Evolutionary conservation across 2,329 filamentous ascomycete species (phyloP).

Genomic region (Xylariaceae sp.): DNA sequence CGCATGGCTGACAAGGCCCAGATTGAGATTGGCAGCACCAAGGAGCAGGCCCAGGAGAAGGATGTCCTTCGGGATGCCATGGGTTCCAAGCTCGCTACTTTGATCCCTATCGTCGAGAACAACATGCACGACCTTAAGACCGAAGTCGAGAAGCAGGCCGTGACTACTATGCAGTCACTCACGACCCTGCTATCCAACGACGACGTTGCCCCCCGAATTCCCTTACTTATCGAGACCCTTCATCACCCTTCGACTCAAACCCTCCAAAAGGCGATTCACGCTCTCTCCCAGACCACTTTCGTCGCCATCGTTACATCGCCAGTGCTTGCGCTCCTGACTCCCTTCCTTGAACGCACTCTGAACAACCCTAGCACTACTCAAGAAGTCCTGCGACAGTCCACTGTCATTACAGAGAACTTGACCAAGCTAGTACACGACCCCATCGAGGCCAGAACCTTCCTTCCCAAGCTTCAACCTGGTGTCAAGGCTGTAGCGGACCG

Average conservation of each 20-base stretch:
- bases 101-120: slow-evolving; percentile 86
- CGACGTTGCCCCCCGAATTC: slow-evolving; percentile 87
- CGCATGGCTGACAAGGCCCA: slow-evolving; percentile 94
- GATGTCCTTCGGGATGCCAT: slow-evolving; percentile 85
- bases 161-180: slow-evolving; percentile 85
- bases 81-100: slow-evolving; percentile 76
- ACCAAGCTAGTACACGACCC: slow-evolving; percentile 96
- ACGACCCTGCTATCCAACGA: slow-evolving; percentile 92
- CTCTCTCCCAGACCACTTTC: slow-evolving; percentile 95
- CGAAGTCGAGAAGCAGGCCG: slow-evolving; percentile 84
- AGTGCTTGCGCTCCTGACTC: slow-evolving; percentile 88
- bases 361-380: slow-evolving; percentile 88
- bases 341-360: slow-evolving; percentile 86
- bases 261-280: slow-evolving; percentile 92
- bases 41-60: slow-evolving; percentile 81
- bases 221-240: slow-evolving; percentile 89
- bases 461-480: slow-evolving; percentile 91
- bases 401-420: slow-evolving; percentile 95
- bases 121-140: slow-evolving; percentile 96
- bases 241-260: slow-evolving; percentile 85
- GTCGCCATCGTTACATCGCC: slow-evolving; percentile 94
- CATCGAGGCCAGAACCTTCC: slow-evolving; percentile 86
- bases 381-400: slow-evolving; percentile 90
- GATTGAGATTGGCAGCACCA: slow-evolving; percentile 69
- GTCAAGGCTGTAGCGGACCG: slow-evolving; percentile 82